Conservation (phyloP, 179 eudicot genomes). For the Silene noctiflora region DNA sequence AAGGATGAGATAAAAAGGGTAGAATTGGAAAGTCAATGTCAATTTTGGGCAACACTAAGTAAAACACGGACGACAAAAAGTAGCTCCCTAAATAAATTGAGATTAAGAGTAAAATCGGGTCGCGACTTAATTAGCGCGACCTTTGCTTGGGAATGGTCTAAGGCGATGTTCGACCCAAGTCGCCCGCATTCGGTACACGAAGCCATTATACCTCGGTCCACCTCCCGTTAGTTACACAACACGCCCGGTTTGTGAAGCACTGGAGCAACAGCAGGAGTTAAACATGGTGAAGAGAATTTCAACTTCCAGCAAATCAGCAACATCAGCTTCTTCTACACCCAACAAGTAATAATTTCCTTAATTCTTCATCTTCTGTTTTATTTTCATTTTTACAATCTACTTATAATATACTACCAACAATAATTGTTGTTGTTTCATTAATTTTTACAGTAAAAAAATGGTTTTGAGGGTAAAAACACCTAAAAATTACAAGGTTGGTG, state of each 20-base stretch:
- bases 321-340: conserved; percentile 11
- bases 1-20: too few species aligned
- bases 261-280: not conserved
- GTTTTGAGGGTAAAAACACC: conserved; percentile 19
- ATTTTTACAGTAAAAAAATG: conserved; percentile 14
- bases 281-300: conserved; percentile 25
- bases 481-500: conserved; percentile 15
- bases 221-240: too few species aligned
- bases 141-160: too few species aligned
- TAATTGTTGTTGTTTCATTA: not conserved
- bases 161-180: too few species aligned
- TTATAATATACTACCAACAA: not conserved
- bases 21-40: too few species aligned
- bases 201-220: too few species aligned
- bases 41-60: too few species aligned
- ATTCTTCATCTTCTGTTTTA: not conserved
- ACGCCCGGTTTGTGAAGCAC: not conserved
- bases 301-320: not conserved
- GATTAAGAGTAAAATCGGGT: too few species aligned
- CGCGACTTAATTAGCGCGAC: too few species aligned
- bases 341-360: not conserved
- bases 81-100: too few species aligned
- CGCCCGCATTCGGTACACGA: too few species aligned
- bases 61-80: too few species aligned
- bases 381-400: not conserved